Base-by-base conservation (phyloP, 257 asterid genomes). In the Ilex aquifolium region DNA sequence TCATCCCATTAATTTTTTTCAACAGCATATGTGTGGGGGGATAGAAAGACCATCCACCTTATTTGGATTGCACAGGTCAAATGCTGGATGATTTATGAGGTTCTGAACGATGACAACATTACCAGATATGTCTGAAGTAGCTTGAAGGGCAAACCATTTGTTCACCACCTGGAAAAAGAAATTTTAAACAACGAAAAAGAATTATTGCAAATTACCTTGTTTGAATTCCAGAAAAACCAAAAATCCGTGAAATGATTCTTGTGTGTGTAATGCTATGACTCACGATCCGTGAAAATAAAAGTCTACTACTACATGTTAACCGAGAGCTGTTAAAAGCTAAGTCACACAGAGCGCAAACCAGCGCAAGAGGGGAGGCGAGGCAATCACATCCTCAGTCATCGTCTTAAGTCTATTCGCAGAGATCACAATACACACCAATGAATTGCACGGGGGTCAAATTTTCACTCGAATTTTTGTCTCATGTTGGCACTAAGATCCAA, bases 121-220 rank as follows among this genome's bases (percentile, higher is more conserved):
- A 58, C 95, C 86, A 3, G 91, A 95, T 59, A 82, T 59, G 66
- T 82, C 85, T 5, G 96, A 85, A 72, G 48, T 55, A 7, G 92
- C 96, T 85, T 85, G 96, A 65, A 88, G 88, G 1, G 83, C 74
- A 51, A 88, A 72, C 96, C 96, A 88, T 66, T 82, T 88, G 59
- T 77, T 83, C 32, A 88, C 88, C 57, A 85, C 96, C 96, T 88
- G 78, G 60, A 29, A 27, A 36, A 21, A 32, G 32, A 32, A 17
- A 21, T 14, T 11, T 17, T 9, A 52, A 49, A 39, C 5, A 6
- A 27, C 30, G 30, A 56, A 58, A 17, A 21, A 17, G 17, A 29
- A 17, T 31, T 30, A 11, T 32, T 39, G 32, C 42, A 36, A 57
- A 56, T 54, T 59, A 6, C 52, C n/a, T 46, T 2, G 52, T 46